phyloP scores from a whole-genome alignment of 2,329 filamentous ascomycete species.

The Xylaria sp. region DNA sequence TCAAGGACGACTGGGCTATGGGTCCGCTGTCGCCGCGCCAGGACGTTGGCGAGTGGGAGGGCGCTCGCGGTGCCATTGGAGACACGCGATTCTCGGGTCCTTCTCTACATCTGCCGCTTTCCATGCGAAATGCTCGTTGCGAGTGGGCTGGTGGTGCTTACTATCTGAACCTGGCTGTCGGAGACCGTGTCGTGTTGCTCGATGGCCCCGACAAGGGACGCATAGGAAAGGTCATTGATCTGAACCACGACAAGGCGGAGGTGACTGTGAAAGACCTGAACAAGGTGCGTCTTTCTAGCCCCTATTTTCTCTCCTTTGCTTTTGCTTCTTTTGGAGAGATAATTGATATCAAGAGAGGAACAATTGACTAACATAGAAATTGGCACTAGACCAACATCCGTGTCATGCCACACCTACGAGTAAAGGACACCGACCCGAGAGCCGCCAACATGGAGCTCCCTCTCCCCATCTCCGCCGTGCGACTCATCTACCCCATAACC shows the following conservation, averaged over 20 bases:
- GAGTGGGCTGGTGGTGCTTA: constrained; percentile 51
- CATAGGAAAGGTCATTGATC: constrained; percentile 64
- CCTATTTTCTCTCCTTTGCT: neutral
- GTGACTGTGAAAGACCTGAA: constrained; percentile 59
- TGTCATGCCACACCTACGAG: constrained; percentile 38
- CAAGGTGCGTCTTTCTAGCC: constrained; percentile 49
- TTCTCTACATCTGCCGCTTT: constrained; percentile 25
- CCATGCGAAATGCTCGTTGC: constrained; percentile 34
- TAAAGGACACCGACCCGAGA: constrained; percentile 31
- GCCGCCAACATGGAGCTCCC: constrained; percentile 48
- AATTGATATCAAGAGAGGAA: neutral
- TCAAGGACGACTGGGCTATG: constrained; percentile 71
- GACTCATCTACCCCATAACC: constrained; percentile 72
- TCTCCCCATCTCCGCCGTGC: constrained; percentile 65
- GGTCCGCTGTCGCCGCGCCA: constrained; percentile 73
- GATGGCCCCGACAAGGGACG: constrained; percentile 75
- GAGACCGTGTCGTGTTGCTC: constrained; percentile 78
- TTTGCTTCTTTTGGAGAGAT: neutral
- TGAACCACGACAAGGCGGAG: constrained; percentile 51
- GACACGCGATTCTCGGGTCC: constrained; percentile 29
- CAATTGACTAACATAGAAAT: constrained; percentile 9
- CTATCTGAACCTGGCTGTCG: constrained; percentile 57
- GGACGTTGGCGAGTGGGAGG: constrained; percentile 56
- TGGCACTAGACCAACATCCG: constrained; percentile 35
- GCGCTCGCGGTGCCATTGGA: constrained; percentile 54